Conservation (phyloP, 2,329 filamentous ascomycete genomes). For the Penicillium sclerotiorum region DNA sequence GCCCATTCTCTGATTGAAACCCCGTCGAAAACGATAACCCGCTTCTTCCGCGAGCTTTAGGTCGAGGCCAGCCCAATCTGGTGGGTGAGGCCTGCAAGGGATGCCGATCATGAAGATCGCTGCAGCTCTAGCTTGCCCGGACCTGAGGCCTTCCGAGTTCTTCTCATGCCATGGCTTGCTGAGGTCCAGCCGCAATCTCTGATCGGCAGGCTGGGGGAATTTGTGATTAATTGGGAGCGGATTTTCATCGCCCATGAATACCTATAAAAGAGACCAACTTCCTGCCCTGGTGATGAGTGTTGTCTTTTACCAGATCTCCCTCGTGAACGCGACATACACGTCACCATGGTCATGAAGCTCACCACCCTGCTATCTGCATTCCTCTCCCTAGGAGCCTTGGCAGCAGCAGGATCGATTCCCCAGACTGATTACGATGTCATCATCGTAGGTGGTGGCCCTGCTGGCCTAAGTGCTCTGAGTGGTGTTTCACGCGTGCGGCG, state of each 20-base stretch:
- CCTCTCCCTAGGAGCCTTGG: conserved; percentile 25
- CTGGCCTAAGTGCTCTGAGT: conserved; percentile 58
- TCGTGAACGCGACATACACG: not conserved
- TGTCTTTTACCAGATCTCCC: not conserved
- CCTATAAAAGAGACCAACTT: not conserved
- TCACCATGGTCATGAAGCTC: conserved; percentile 19
- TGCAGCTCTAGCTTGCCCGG: not conserved
- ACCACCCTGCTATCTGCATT: conserved; percentile 23
- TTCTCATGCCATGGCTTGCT: not conserved
- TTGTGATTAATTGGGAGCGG: not conserved
- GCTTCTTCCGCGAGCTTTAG: not conserved
- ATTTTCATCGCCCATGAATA: not conserved
- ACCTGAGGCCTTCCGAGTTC: not conserved
- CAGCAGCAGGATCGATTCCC: conserved; percentile 27
- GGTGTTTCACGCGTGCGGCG: conserved; percentile 62
- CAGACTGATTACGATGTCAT: conserved; percentile 56
- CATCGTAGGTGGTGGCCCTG: conserved; percentile 60
- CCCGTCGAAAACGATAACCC: not conserved
- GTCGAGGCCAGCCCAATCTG: not conserved
- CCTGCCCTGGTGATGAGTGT: not conserved
- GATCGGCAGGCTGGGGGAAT: not conserved
- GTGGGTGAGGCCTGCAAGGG: not conserved
- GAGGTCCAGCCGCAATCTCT: not conserved
- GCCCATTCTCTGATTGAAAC: too few relatives aligned
- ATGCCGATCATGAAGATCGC: conserved; percentile 1